Evolutionary conservation across 805 yeast species (phyloP).

Genomic region (Spathaspora gorwiae): DNA sequence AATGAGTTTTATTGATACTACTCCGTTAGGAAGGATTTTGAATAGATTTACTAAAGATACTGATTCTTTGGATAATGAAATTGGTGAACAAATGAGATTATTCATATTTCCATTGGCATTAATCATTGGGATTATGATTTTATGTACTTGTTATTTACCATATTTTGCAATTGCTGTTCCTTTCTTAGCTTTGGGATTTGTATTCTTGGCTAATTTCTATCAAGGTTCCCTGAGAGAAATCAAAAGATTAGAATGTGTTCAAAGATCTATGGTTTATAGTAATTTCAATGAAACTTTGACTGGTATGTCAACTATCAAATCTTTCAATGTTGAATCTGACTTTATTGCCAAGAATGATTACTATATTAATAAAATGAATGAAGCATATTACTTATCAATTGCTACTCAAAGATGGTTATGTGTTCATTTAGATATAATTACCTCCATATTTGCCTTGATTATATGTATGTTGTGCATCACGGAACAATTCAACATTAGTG

Average conservation of each 20-base stretch:
- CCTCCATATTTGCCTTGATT: conserved; percentile 46
- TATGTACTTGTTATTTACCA: conserved; percentile 49
- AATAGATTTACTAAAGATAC: conserved; percentile 44
- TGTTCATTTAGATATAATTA: conserved; percentile 47
- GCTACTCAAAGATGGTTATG: conserved; percentile 64
- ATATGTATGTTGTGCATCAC: conserved; percentile 56
- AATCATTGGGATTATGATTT: conserved; percentile 36
- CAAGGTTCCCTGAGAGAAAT: conserved; percentile 45
- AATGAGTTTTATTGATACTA: conserved; percentile 40
- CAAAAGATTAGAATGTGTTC: conserved; percentile 45
- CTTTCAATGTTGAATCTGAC: conserved; percentile 29
- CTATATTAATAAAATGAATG: conserved; percentile 44
- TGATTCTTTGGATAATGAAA: conserved; percentile 42
- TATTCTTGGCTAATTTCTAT: conserved; percentile 40
- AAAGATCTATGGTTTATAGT: conserved; percentile 45
- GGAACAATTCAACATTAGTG: conserved; percentile 51
- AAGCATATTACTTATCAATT: conserved; percentile 46
- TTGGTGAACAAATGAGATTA: conserved; percentile 39
- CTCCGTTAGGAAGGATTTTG: conserved; percentile 41
- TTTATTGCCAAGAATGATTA: conserved; percentile 42
- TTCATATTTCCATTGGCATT: conserved; percentile 38
- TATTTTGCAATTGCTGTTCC: conserved; percentile 55
- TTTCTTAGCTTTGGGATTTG: conserved; percentile 38
- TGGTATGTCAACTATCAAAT: conserved; percentile 46
- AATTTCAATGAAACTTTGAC: conserved; percentile 46